Evolutionary conservation across 2,329 filamentous ascomycete genomes (phyloP).

Genomic region (Fusarium euwallaceae): DNA sequence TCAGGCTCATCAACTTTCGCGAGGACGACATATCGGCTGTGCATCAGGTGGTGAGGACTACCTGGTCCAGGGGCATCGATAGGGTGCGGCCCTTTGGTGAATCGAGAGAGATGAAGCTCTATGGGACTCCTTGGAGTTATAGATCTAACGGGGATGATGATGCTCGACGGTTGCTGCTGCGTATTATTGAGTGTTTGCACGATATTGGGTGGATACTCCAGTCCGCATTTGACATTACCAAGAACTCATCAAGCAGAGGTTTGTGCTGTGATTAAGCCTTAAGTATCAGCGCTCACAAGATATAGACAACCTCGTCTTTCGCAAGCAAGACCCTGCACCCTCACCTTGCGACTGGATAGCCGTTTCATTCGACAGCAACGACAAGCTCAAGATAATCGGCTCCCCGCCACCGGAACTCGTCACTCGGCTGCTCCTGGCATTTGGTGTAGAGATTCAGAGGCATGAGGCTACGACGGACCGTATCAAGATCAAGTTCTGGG

Average conservation of each 20-base stretch:
- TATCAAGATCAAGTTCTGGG: constrained; percentile 28
- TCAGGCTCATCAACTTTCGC: constrained; percentile 25
- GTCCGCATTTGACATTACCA: constrained; percentile 14
- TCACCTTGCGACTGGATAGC: constrained; percentile 26
- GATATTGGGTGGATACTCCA: constrained; percentile 31
- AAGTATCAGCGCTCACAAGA: not conserved
- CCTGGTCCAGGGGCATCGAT: constrained; percentile 8
- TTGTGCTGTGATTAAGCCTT: not conserved
- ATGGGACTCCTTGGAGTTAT: constrained; percentile 15
- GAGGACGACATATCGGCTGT: constrained; percentile 5
- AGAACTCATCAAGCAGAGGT: constrained; percentile 26
- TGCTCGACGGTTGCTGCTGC: constrained; percentile 12
- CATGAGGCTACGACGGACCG: constrained; percentile 6
- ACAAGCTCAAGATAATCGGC: constrained; percentile 30
- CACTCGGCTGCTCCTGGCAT: constrained; percentile 2
- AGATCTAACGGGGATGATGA: constrained; percentile 19
- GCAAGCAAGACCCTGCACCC: constrained; percentile 25
- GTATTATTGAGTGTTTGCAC: constrained; percentile 22
- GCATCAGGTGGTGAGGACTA: not conserved
- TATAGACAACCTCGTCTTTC: constrained; percentile 22
- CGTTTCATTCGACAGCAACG: constrained; percentile 23
- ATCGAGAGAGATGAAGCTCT: constrained; percentile 15
- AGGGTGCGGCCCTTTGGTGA: not conserved
- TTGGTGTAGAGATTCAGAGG: constrained; percentile 8
- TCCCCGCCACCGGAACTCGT: constrained; percentile 16